Evolutionary conservation across 2,329 filamentous ascomycete species (phyloP).

Genomic region (Colletotrichum sp.): DNA sequence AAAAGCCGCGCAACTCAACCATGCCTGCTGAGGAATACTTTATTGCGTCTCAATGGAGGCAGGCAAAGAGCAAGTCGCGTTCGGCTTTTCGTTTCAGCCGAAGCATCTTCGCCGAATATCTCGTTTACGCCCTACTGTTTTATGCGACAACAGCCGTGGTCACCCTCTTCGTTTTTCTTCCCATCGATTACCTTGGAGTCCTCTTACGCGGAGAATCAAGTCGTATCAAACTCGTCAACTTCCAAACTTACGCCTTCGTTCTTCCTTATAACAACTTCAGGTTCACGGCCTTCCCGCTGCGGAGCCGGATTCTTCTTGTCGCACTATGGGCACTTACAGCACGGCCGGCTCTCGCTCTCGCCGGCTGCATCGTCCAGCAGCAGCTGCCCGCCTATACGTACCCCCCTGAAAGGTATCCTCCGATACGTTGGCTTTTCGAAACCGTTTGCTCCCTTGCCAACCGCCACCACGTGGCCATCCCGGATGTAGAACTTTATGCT

Average conservation of each 20-base stretch:
- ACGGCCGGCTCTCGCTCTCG: background rate
- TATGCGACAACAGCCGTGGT: background rate
- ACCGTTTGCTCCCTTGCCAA: background rate
- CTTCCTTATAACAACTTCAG: background rate
- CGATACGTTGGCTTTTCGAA: background rate
- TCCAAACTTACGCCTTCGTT: background rate
- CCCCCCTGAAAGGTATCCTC: background rate
- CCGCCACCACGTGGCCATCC: background rate
- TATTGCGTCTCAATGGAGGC: no score
- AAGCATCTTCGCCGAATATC: conserved; percentile 53
- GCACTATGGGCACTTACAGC: background rate
- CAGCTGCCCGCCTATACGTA: background rate
- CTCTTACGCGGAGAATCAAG: no score
- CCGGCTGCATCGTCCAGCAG: background rate
- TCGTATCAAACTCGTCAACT: background rate
- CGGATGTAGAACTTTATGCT: background rate
- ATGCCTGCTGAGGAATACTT: no score
- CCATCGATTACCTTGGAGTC: no score
- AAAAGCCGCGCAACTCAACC: no score
- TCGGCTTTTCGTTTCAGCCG: no score
- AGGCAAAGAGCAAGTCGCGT: no score
- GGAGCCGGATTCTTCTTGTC: background rate
- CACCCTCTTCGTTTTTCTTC: background rate
- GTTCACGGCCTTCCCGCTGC: no score
- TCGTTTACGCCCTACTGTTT: background rate